Evolutionary conservation across 805 yeast species (phyloP), one percentile per base, ranked within the genome.

Genomic region (Metschnikowia continentalis): DNA sequence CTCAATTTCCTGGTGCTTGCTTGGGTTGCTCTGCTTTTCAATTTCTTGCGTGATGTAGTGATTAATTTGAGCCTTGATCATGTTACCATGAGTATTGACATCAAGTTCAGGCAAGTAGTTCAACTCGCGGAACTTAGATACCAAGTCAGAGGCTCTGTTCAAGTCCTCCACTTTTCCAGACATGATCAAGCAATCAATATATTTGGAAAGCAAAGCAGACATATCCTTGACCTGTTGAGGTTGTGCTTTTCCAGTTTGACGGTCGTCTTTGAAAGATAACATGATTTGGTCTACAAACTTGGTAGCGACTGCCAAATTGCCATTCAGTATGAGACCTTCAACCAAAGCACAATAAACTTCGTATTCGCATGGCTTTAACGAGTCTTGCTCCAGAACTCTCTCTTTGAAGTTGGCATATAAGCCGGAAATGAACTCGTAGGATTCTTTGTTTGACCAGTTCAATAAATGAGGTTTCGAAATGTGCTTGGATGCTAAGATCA

Each of bases 201-300:
- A 81, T 11, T 70, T 65, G 2, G 83, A 74, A 33, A 81, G 57
- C 8, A 81, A 60, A 40, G 64, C 46, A 1, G 77, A 68, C 20
- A 80, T 23, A 8, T 44, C 67, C 49, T 70, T 69, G 5, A 42
- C 14, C 2, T 30, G 32, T 3, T 40, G 10, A 11, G 38, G 36
- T 4, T 63, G 50, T 33, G 50, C 57, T 5, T 46, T 48, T 7
- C 66, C 65, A 10, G 17, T n/a, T 11, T 42, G 38, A 13, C 46
- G 32, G 10, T 42, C 35, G 20, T 64, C 59, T 58, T 71, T 72
- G 57, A 74, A 74, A 42, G 79, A 78, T 0, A 71, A 57, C 39
- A 85, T 63, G 5, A 84, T 69, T 38, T 74, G 69, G 60, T 85
- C 87, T 58, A 86, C 67, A 50, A 84, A 75, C 51, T 76, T 71